phyloP scores from a whole-genome alignment of 192 early-diverging fungal genomes.

The Oehlia diaphana region DNA sequence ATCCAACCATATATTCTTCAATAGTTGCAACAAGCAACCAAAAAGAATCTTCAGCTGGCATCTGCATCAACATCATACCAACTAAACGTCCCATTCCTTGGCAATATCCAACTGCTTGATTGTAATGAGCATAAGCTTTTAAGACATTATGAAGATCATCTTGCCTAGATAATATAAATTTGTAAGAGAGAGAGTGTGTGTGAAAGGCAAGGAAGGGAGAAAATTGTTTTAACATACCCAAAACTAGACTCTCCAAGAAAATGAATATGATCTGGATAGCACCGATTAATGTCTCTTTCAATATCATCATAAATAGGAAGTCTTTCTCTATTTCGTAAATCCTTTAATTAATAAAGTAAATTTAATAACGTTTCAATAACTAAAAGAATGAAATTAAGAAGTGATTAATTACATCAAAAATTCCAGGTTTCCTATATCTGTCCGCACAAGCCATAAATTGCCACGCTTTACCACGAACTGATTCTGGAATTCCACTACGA shows the following conservation, averaged over 20 bases:
- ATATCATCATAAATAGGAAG: slow-evolving; percentile 84
- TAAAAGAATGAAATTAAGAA: too few relatives aligned
- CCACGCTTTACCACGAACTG: slow-evolving; percentile 73
- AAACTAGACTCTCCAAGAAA: slow-evolving; percentile 69
- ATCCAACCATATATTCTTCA: slow-evolving; percentile 73
- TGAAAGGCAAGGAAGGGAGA: background rate
- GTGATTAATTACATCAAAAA: slow-evolving; percentile 41
- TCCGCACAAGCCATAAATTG: slow-evolving; percentile 58
- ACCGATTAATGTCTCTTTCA: slow-evolving; percentile 83
- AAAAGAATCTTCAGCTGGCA: slow-evolving; percentile 85
- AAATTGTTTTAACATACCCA: slow-evolving; percentile 37
- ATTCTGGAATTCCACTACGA: slow-evolving; percentile 66
- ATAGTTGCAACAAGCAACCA: slow-evolving; percentile 83
- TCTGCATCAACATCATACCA: slow-evolving; percentile 87
- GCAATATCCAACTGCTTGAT: slow-evolving; percentile 86
- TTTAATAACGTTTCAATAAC: too few relatives aligned
- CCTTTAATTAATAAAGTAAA: slow-evolving; percentile 2
- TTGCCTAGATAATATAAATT: slow-evolving; percentile 42
- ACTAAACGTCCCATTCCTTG: slow-evolving; percentile 95
- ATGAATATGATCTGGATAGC: slow-evolving; percentile 86
- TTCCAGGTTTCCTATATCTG: slow-evolving; percentile 47
- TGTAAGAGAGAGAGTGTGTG: background rate
- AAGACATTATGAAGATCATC: slow-evolving; percentile 76
- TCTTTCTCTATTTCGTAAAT: slow-evolving; percentile 36
- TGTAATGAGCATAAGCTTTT: slow-evolving; percentile 86